Percentiles rank a stretch among this genome's conserved stretches.
phyloP scores from a whole-genome alignment of 352 stramenopile genomes.

The Globisporangium nagaii region DNA sequence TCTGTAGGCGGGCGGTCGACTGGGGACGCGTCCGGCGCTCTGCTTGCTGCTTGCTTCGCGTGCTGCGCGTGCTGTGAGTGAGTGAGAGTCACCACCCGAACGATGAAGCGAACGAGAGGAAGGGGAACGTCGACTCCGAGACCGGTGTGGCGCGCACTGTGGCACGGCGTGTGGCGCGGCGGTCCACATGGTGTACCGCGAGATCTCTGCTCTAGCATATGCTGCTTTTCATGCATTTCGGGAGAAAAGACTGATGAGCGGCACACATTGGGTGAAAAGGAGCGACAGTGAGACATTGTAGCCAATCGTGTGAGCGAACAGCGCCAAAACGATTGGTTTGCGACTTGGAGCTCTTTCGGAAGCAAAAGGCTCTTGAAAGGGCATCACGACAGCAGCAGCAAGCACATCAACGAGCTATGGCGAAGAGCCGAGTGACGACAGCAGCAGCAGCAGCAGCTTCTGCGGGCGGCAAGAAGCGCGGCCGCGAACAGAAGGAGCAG shows the following conservation, averaged over 20 bases:
- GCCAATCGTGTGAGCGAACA: neutral
- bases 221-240: neutral
- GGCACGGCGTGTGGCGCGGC: neutral
- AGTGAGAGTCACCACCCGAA: too few species aligned
- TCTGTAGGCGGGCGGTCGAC: too few species aligned
- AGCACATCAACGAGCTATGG: neutral
- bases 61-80: neutral
- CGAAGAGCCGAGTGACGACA: neutral
- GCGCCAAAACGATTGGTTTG: slow-evolving; percentile 8
- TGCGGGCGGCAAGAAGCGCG: slow-evolving; percentile 24
- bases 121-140: neutral
- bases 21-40: neutral
- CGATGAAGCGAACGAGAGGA: slow-evolving; percentile 9
- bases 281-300: neutral
- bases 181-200: neutral
- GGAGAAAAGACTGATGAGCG: neutral
- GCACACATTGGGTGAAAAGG: neutral
- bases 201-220: neutral
- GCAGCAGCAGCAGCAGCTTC: slow-evolving; percentile 1
- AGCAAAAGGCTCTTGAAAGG: slow-evolving; percentile 8
- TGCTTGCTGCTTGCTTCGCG: slow-evolving; percentile 7
- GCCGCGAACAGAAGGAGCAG: slow-evolving; percentile 14
- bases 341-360: neutral
- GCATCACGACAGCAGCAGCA: neutral
- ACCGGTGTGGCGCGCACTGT: neutral